Evolutionary conservation across 371 early-diverging fungal genomes (phyloP).

Genomic region (Mortierella sp.): DNA sequence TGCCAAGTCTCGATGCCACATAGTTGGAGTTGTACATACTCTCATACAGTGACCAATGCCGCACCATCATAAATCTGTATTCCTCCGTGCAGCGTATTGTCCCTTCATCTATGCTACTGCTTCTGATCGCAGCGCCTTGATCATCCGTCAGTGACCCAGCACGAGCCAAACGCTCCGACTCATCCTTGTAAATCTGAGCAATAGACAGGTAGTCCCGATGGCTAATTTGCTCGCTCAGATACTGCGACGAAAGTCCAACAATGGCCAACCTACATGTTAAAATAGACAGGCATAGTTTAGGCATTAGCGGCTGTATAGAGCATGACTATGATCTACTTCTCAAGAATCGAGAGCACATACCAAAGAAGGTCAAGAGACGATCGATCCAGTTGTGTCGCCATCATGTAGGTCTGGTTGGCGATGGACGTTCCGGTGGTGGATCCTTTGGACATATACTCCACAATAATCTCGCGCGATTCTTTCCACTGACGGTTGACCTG

Average conservation of each 20-base stretch:
- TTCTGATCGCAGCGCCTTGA: background rate
- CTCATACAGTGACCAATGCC: conserved; percentile 93
- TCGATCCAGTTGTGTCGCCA: conserved; percentile 49
- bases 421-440: conserved; percentile 36
- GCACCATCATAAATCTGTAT: conserved; percentile 85
- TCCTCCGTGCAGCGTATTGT: conserved; percentile 68
- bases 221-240: conserved; percentile 74
- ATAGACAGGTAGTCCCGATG: conserved; percentile 67
- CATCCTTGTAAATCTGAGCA: conserved; percentile 69
- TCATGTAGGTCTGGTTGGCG: conserved; percentile 51
- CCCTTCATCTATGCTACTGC: conserved; percentile 31
- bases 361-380: conserved; percentile 38
- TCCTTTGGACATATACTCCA: conserved; percentile 51
- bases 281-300: background rate
- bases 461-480: conserved; percentile 28
- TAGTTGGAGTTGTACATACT: conserved; percentile 90
- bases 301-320: no score
- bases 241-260: conserved; percentile 79
- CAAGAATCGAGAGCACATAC: conserved; percentile 7
- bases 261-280: conserved; percentile 72
- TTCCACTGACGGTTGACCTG: conserved; percentile 39
- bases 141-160: background rate
- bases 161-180: conserved; percentile 65
- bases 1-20: conserved; percentile 85
- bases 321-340: background rate